A percentile compares a stretch with the other conserved stretches of the same genome.
Evolutionary conservation across 2,329 filamentous ascomycete genomes (phyloP).

Genomic region (Monosporascus cannonballus): DNA sequence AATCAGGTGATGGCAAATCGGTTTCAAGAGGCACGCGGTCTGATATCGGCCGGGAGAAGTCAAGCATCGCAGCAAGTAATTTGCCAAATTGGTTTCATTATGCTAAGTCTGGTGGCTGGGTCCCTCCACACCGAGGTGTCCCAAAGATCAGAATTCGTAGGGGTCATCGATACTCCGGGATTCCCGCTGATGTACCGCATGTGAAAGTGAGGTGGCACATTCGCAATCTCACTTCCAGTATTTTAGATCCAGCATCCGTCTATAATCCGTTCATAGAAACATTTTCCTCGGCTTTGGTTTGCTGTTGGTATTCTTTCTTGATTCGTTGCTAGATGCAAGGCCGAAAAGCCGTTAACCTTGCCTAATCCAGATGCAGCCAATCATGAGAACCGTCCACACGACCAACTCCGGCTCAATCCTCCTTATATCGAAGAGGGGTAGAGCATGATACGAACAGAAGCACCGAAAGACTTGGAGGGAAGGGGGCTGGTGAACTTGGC

Average conservation of each 20-base stretch:
- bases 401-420: constrained; percentile 54
- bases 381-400: constrained; percentile 54
- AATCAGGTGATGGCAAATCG: no score
- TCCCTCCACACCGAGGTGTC: neutral
- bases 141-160: neutral
- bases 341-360: constrained; percentile 40
- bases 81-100: neutral
- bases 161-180: neutral
- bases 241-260: constrained; percentile 5
- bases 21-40: no score
- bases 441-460: constrained; percentile 93
- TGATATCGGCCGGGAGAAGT: neutral
- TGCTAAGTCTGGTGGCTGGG: neutral
- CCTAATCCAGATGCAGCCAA: constrained; percentile 39
- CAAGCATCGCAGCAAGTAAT: neutral
- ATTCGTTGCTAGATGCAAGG: constrained; percentile 31
- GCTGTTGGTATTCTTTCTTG: constrained; percentile 29
- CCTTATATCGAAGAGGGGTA: constrained; percentile 96
- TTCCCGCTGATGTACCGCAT: no score
- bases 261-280: constrained; percentile 15
- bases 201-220: constrained; percentile 1
- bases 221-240: constrained; percentile 1
- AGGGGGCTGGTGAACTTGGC: constrained; percentile 97
- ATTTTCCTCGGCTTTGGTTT: constrained; percentile 6
- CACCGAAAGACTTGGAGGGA: constrained; percentile 92